Conservation (phyloP, 2,329 filamentous ascomycete genomes). For the Paecilomyces formosus region DNA sequence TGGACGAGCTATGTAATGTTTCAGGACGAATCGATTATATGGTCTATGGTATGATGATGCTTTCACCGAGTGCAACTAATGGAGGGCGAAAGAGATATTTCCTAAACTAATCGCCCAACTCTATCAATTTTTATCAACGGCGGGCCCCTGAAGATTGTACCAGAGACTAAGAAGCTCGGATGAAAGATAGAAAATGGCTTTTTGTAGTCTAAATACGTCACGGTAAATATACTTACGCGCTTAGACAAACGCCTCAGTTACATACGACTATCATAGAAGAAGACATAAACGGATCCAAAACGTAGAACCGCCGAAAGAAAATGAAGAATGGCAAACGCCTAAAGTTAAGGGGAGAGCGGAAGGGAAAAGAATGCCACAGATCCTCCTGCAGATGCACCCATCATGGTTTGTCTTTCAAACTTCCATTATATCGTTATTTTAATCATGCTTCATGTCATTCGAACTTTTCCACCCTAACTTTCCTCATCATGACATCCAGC, state of each 20-base stretch:
- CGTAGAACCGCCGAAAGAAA: conserved; percentile 2
- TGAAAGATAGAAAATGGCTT: background rate
- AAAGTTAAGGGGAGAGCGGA: background rate
- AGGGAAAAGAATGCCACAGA: background rate
- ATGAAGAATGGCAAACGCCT: conserved; percentile 7
- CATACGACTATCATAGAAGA: conserved; percentile 16
- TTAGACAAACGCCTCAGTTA: background rate
- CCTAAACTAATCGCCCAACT: no score
- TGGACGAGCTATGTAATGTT: no score
- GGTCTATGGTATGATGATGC: no score
- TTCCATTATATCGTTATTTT: background rate
- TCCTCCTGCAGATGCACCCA: background rate
- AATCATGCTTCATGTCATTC: background rate
- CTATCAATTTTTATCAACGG: no score
- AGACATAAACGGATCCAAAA: conserved; percentile 7
- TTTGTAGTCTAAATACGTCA: background rate
- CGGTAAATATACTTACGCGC: background rate
- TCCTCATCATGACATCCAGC: background rate
- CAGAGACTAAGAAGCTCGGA: background rate
- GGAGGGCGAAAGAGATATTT: no score
- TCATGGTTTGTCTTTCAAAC: background rate
- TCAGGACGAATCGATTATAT: no score
- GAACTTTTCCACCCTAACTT: background rate
- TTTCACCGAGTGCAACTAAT: no score
- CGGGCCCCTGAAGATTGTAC: no score